These are phyloP conservation scores for Phytopythium delawarense DNA, from an alignment of 352 stramenopile species.

Conservation along the genomic window DNA sequence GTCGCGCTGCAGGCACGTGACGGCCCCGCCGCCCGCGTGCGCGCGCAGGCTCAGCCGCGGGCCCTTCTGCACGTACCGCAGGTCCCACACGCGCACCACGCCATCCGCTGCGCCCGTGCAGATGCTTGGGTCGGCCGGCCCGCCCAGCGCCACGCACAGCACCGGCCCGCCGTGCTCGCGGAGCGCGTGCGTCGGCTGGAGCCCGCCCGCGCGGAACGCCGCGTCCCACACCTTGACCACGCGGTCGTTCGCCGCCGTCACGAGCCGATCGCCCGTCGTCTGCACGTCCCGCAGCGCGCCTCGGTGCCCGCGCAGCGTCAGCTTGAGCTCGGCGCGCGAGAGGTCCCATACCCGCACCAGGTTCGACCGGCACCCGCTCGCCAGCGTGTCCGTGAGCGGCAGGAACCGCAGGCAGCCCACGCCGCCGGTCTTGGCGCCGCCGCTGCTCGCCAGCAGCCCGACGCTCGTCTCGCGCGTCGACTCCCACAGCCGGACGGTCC, in stretches of 20 bases:
- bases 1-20: constrained; percentile 71
- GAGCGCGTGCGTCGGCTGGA: constrained; percentile 51
- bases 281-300: constrained; percentile 59
- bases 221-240: constrained; percentile 80
- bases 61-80: constrained; percentile 68
- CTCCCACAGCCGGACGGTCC: constrained; percentile 74
- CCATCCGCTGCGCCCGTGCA: constrained; percentile 73
- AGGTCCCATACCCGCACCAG: constrained; percentile 78
- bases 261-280: constrained; percentile 62
- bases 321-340: constrained; percentile 40
- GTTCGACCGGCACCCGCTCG: constrained; percentile 45
- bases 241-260: constrained; percentile 72
- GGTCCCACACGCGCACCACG: constrained; percentile 76
- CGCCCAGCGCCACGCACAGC: constrained; percentile 63
- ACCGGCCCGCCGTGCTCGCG: constrained; percentile 62
- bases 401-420: constrained; percentile 65
- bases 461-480: constrained; percentile 57
- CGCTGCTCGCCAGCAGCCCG: constrained; percentile 32
- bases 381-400: constrained; percentile 52
- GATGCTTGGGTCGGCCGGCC: constrained; percentile 70
- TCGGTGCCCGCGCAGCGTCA: constrained; percentile 52
- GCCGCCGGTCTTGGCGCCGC: constrained; percentile 23
- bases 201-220: constrained; percentile 37
- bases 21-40: constrained; percentile 28
- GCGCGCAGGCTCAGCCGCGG: constrained; percentile 53